Percentiles rank a stretch among this genome's conserved stretches.
Evolutionary conservation across 768 basidiomycete genomes (phyloP).

Genomic region (Pleurotus giganteus): DNA sequence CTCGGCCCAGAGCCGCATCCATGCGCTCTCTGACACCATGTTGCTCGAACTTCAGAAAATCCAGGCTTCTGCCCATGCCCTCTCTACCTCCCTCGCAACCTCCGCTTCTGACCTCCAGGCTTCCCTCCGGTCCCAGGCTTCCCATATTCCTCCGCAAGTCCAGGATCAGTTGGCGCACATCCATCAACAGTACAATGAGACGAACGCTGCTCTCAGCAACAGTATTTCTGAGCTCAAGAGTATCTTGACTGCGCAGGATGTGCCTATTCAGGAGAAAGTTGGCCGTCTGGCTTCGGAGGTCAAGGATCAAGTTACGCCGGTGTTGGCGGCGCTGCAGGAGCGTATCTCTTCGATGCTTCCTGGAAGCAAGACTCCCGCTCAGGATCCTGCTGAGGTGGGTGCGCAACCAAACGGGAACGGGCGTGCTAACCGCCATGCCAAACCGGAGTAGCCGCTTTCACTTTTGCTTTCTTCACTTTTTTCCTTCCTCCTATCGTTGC

Average conservation of each 20-base stretch:
- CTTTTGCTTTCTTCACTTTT: too few species aligned
- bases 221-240: conserved; percentile 51
- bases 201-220: conserved; percentile 41
- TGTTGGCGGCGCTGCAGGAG: conserved; percentile 52
- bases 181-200: conserved; percentile 54
- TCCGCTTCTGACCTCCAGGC: conserved; percentile 16
- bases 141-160: conserved; percentile 42
- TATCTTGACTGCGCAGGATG: conserved; percentile 51
- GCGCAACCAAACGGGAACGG: neutral
- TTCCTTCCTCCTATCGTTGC: neutral
- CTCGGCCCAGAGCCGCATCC: conserved; percentile 54
- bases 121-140: conserved; percentile 31
- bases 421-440: neutral
- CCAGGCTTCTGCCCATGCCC: conserved; percentile 52
- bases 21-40: conserved; percentile 64
- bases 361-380: neutral
- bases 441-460: neutral
- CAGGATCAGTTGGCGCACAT: conserved; percentile 62
- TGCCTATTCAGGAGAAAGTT: conserved; percentile 64
- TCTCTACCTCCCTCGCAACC: conserved; percentile 42
- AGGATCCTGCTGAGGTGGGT: neutral
- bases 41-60: conserved; percentile 64
- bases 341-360: conserved; percentile 36
- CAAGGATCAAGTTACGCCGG: conserved; percentile 55
- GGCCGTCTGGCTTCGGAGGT: conserved; percentile 55